Percentiles rank a stretch among this genome's conserved stretches.
These are phyloP conservation scores for Cordyceps cicadae DNA, from an alignment of 2,329 filamentous ascomycete species.

Conservation along the genomic window DNA sequence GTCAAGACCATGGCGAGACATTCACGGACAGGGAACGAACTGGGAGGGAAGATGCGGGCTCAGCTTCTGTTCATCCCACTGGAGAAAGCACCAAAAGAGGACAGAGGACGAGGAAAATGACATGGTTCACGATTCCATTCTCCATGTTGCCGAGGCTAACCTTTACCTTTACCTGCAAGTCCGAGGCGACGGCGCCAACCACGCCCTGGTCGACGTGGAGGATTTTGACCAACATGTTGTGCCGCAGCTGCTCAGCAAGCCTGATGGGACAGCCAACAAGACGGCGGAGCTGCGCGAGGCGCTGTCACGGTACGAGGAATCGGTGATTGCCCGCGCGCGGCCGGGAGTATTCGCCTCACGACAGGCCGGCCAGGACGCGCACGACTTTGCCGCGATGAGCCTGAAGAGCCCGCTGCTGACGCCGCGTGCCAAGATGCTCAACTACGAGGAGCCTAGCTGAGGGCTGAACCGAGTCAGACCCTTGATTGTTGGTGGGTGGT, in stretches of 20 bases:
- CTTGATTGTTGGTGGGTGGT: too few relatives aligned
- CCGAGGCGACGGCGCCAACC: slow-evolving; percentile 50
- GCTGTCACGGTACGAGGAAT: slow-evolving; percentile 35
- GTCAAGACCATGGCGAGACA: not conserved
- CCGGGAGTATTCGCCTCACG: slow-evolving; percentile 42
- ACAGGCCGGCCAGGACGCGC: slow-evolving; percentile 46
- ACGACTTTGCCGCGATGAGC: slow-evolving; percentile 37
- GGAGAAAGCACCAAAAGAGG: not conserved
- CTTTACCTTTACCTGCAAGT: slow-evolving; percentile 26
- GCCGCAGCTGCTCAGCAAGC: slow-evolving; percentile 12
- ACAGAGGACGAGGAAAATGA: not conserved
- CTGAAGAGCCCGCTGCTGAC: slow-evolving; percentile 29
- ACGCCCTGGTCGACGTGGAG: slow-evolving; percentile 43
- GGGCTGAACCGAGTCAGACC: too few relatives aligned
- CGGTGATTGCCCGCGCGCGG: slow-evolving; percentile 33
- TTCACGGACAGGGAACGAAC: too few relatives aligned
- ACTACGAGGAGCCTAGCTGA: too few relatives aligned
- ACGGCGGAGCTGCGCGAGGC: slow-evolving; percentile 18
- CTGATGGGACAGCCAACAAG: not conserved
- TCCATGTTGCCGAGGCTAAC: not conserved
- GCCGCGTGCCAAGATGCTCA: slow-evolving; percentile 27
- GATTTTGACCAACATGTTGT: slow-evolving; percentile 31
- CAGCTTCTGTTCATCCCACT: not conserved
- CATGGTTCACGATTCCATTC: not conserved
- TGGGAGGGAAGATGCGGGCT: not conserved